phyloP scores from a whole-genome alignment of 2,329 filamentous ascomycete species.

The Sporothrix pallida region DNA sequence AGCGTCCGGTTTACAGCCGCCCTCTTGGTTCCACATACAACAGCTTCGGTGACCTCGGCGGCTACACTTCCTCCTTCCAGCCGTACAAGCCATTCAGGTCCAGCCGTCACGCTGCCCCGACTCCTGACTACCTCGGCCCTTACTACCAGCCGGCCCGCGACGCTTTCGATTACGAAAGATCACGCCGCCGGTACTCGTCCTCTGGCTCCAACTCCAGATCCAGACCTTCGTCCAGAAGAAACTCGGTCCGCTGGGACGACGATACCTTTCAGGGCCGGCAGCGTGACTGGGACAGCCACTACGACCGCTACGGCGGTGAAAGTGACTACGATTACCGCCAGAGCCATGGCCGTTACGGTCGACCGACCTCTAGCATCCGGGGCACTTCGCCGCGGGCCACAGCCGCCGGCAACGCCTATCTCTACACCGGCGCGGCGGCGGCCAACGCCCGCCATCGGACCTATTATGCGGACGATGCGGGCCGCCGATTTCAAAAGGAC shows the following conservation, averaged over 20 bases:
- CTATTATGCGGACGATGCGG: neutral
- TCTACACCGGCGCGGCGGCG: neutral
- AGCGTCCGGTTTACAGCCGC: neutral
- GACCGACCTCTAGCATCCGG: neutral
- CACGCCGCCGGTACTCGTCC: neutral
- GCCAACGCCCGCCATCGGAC: neutral
- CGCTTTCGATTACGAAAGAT: neutral
- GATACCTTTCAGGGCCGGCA: constrained; percentile 3
- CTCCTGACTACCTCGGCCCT: neutral
- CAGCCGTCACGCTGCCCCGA: neutral
- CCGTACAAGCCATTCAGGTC: neutral
- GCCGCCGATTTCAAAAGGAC: constrained; percentile 7
- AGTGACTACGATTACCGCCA: constrained; percentile 13
- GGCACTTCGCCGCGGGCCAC: constrained; percentile 15
- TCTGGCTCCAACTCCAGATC: neutral
- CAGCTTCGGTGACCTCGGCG: neutral
- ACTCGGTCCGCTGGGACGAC: constrained; percentile 24
- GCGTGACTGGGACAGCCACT: neutral
- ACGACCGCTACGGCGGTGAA: constrained; percentile 17
- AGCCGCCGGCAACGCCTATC: neutral
- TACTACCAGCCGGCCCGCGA: constrained; percentile 9
- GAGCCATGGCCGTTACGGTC: constrained; percentile 8
- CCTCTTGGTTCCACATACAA: neutral
- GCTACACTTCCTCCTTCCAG: neutral
- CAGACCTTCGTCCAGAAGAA: neutral